These are phyloP conservation scores for Cladosporium sp. DNA, from an alignment of 2,329 filamentous ascomycete species.

Conservation along the genomic window DNA sequence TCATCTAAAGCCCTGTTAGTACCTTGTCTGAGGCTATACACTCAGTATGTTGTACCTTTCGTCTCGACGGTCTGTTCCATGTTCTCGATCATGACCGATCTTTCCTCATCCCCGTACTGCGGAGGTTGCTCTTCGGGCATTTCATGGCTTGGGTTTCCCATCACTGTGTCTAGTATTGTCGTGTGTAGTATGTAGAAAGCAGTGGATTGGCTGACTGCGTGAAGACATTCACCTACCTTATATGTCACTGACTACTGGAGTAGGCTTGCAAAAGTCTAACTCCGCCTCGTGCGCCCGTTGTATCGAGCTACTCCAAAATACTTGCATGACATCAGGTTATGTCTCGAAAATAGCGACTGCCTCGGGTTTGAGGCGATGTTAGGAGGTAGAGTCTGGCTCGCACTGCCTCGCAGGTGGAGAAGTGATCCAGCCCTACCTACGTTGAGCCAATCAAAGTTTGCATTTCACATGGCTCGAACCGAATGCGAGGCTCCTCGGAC, in stretches of 20 bases:
- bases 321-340: no score
- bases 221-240: not conserved
- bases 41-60: not conserved
- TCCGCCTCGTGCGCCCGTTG: no score
- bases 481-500: no score
- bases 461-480: no score
- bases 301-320: no score
- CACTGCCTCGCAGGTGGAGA: no score
- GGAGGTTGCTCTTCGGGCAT: not conserved
- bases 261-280: not conserved
- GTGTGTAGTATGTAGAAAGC: not conserved
- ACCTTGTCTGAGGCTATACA: not conserved
- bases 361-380: no score
- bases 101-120: slow-evolving; percentile 1
- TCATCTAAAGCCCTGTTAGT: slow-evolving; percentile 1
- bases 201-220: not conserved
- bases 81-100: not conserved
- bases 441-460: no score
- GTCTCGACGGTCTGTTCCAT: not conserved
- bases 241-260: not conserved
- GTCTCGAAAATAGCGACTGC: no score
- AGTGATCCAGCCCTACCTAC: no score
- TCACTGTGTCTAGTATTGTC: not conserved
- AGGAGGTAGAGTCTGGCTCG: no score
- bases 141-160: no score